These are phyloP conservation scores for Schizochytrium sp. DNA, from an alignment of 108 stramenopile species.

Conservation along the genomic window DNA sequence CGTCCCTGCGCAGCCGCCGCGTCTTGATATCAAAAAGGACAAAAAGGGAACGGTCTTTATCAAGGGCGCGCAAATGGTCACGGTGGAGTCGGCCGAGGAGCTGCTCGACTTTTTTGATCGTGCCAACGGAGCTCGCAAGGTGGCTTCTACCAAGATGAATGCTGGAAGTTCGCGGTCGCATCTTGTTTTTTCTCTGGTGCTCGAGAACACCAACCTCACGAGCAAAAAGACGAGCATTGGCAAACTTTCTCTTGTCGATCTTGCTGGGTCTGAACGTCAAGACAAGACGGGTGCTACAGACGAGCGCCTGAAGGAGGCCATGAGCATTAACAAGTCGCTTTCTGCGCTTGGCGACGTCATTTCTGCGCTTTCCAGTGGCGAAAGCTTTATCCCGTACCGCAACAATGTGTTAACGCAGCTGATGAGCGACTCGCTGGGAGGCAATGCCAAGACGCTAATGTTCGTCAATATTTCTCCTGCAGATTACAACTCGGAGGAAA, in stretches of 20 bases:
- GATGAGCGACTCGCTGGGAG: constrained; percentile 57
- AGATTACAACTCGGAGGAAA: constrained; percentile 63
- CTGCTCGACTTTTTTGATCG: constrained; percentile 38
- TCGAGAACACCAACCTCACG: constrained; percentile 43
- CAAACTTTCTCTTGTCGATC: constrained; percentile 39
- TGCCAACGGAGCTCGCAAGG: constrained; percentile 46
- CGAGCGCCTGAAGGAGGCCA: constrained; percentile 53
- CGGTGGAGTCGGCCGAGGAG: constrained; percentile 23
- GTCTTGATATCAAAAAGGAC: constrained; percentile 54
- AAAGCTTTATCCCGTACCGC: constrained; percentile 43
- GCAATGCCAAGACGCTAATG: constrained; percentile 65
- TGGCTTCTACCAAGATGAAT: constrained; percentile 59
- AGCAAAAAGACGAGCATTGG: constrained; percentile 46
- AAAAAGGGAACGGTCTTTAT: constrained; percentile 45
- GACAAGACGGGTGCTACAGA: constrained; percentile 40
- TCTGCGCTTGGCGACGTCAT: constrained; percentile 66
- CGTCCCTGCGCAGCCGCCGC: constrained; percentile 25
- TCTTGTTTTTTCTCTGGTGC: constrained; percentile 41
- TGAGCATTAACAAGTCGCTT: constrained; percentile 61
- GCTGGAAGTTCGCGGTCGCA: constrained; percentile 50
- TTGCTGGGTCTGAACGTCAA: constrained; percentile 37
- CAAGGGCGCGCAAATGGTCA: constrained; percentile 39
- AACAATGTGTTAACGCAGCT: constrained; percentile 56
- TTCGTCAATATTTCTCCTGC: constrained; percentile 63
- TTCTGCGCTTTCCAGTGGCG: constrained; percentile 35